Conservation (phyloP, 2,329 filamentous ascomycete genomes). For the Coleophoma cylindrospora region DNA sequence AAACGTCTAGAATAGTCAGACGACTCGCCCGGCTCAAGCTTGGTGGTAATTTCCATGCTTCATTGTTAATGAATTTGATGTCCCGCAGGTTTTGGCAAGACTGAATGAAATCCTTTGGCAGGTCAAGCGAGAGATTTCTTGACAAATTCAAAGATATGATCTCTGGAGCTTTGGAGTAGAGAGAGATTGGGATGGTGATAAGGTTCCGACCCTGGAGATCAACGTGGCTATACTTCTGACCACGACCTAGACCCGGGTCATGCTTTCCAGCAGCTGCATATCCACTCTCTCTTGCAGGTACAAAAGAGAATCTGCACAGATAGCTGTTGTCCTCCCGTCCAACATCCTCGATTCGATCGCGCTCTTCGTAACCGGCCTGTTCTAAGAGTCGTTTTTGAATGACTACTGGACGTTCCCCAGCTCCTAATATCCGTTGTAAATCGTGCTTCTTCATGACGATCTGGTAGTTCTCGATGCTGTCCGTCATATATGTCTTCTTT, state of each 20-base stretch:
- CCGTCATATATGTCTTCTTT: conserved; percentile 89
- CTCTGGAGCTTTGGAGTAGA: conserved; percentile 87
- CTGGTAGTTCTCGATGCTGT: conserved; percentile 89
- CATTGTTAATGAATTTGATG: conserved; percentile 94
- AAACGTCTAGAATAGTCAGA: conserved; percentile 87
- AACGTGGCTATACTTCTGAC: conserved; percentile 90
- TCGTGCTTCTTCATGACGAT: conserved; percentile 94
- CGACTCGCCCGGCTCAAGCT: conserved; percentile 77
- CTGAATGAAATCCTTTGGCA: conserved; percentile 95
- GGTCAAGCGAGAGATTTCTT: conserved; percentile 83
- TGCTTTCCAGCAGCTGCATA: conserved; percentile 63
- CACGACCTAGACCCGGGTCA: conserved; percentile 75
- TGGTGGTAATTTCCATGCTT: conserved; percentile 77
- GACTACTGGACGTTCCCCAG: conserved; percentile 75
- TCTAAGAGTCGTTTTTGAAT: conserved; percentile 90
- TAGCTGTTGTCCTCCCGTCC: conserved; percentile 97
- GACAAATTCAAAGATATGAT: conserved; percentile 95
- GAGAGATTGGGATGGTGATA: conserved; percentile 87
- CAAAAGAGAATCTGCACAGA: conserved; percentile 90
- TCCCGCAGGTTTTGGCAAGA: conserved; percentile 87
- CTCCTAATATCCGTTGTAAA: conserved; percentile 73
- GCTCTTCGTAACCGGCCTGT: conserved; percentile 84
- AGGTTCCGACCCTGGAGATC: conserved; percentile 87
- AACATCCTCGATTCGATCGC: conserved; percentile 85
- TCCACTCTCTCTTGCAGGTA: conserved; percentile 83